Base-by-base conservation (phyloP, 2,329 filamentous ascomycete genomes). In the Colletotrichum sp. region DNA sequence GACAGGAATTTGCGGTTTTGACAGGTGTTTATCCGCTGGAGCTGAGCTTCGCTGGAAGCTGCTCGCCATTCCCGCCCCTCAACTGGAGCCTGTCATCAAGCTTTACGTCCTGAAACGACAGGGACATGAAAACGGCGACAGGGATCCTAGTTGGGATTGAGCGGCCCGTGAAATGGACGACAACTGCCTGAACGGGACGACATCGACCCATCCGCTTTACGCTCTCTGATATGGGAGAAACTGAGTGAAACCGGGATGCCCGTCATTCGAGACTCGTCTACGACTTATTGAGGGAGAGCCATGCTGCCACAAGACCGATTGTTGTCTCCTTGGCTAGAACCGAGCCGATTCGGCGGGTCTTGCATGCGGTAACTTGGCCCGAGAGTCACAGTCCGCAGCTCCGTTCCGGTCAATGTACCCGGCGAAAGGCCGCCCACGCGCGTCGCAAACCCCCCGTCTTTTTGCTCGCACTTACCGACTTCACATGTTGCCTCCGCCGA, bases 31-130 rank as follows among this genome's bases (percentile, higher is more conserved):
- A 48, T 48, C 34, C 43, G 43, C 43, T 34, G 28, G 57, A 48
- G 28, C 32, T 64, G 43, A 57, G 26, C 63, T 32, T 64, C 28
- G 58, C 18, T 32, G 30, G 38, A 52, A 57, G 32, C 26, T 64
- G 43, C 26, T 48, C 15, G 69, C 70, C 55, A 48, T 36, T 28
- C 30, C 69, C 26, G 64, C 70, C 32, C 57, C 26, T 64, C 58
- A 24, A 43, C 38, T 34, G 57, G 63, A 65, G 73, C 73, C 64
- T 73, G 73, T 73, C 70, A 58, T 66, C 71, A 75, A 73, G 64
- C 73, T 75, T 75, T 68, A 61, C 57, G 18, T 65, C 73, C 73
- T 75, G 73, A 75, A 75, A 75, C 73, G 34, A 73, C 64, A 69
- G 73, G 73, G 73, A 58, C 73, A 32, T 65, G 57, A 48, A 32